Evolutionary conservation across 2,329 filamentous ascomycete genomes (phyloP).

Genomic region (Aspergillus tubingensis): DNA sequence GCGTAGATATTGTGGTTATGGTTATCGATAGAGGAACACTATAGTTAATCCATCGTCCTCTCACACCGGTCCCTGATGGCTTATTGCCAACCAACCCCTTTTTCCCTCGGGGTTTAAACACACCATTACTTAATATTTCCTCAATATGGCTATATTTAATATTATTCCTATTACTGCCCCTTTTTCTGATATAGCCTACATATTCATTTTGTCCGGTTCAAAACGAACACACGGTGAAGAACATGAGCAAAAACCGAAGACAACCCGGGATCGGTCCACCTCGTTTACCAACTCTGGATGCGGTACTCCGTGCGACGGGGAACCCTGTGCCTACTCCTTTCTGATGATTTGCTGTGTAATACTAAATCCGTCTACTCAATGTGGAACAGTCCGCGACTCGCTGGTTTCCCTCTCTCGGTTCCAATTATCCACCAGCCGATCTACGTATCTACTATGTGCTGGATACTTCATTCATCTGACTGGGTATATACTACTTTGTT

Average conservation of each 20-base stretch:
- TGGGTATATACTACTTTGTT: not conserved
- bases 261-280: slow-evolving; percentile 2
- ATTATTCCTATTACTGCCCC: not conserved
- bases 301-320: slow-evolving; percentile 3
- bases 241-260: not conserved
- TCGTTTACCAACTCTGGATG: not conserved
- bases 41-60: too few species aligned
- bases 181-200: not conserved
- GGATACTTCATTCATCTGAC: not conserved
- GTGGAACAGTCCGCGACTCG: not conserved
- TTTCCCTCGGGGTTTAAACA: not conserved
- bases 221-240: slow-evolving; percentile 3
- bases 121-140: not conserved
- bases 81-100: not conserved
- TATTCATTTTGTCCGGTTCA: not conserved
- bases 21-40: not conserved
- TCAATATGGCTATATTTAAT: not conserved
- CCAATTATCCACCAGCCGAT: slow-evolving; percentile 2
- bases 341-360: not conserved
- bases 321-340: not conserved
- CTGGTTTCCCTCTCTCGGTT: not conserved
- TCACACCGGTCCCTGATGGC: not conserved
- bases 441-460: not conserved
- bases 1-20: not conserved
- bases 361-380: not conserved